Conservation (phyloP, 2,329 filamentous ascomycete species). For the Lecanoromycetidae sp. region DNA sequence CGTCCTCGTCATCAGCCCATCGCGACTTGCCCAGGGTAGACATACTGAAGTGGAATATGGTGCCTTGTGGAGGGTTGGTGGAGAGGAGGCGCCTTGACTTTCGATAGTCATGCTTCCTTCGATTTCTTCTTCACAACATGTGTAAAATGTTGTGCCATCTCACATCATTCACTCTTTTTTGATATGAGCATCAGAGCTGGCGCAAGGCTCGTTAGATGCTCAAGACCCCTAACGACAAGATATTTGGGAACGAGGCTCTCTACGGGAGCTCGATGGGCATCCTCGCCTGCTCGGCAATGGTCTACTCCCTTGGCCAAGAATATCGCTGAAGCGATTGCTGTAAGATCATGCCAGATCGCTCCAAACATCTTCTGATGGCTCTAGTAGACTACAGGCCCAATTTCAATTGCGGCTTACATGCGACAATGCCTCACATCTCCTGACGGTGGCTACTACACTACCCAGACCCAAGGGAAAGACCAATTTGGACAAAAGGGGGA, state of each 20-base stretch:
- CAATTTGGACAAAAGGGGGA: constrained; percentile 90
- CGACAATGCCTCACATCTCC: constrained; percentile 93
- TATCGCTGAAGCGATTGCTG: constrained; percentile 74
- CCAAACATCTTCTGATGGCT: background rate
- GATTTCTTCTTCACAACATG: background rate
- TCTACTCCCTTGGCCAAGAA: constrained; percentile 85
- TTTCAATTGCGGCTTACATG: constrained; percentile 91
- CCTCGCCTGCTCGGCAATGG: constrained; percentile 50
- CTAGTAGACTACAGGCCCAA: constrained; percentile 65
- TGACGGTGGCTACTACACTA: constrained; percentile 85
- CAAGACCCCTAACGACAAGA: background rate
- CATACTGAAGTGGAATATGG: constrained; percentile 33
- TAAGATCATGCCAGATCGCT: constrained; percentile 30
- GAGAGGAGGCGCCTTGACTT: background rate
- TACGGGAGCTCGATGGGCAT: constrained; percentile 11
- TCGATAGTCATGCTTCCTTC: background rate
- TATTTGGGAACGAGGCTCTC: background rate
- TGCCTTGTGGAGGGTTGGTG: background rate
- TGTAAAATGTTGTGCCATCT: background rate
- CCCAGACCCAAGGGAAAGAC: constrained; percentile 51
- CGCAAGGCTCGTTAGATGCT: background rate
- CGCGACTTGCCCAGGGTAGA: constrained; percentile 56
- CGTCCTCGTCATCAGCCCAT: constrained; percentile 79
- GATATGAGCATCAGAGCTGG: constrained; percentile 5
- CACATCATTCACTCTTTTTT: background rate